Conservation (phyloP, 2,329 filamentous ascomycete genomes). For the Fusarium chlamydosporum region DNA sequence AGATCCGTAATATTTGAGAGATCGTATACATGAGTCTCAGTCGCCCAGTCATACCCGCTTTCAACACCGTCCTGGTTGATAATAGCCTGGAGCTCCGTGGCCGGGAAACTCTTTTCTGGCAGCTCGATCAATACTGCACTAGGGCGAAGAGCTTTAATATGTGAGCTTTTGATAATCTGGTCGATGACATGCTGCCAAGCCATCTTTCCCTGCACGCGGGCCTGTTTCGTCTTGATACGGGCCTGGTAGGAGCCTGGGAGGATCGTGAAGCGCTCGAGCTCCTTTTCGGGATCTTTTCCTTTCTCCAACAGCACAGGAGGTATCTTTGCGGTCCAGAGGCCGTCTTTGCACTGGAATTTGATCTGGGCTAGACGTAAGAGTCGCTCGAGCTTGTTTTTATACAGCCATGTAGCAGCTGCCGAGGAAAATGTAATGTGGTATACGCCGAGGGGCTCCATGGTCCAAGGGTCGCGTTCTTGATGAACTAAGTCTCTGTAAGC, state of each 20-base stretch:
- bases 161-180: slow-evolving; percentile 43
- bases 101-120: slow-evolving; percentile 51
- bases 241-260: slow-evolving; percentile 47
- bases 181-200: slow-evolving; percentile 50
- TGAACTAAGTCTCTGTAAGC: slow-evolving; percentile 61
- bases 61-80: slow-evolving; percentile 30
- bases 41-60: slow-evolving; percentile 33
- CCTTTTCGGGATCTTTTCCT: slow-evolving; percentile 33
- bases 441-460: slow-evolving; percentile 72
- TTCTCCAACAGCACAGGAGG: slow-evolving; percentile 47
- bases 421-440: slow-evolving; percentile 80
- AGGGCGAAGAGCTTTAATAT: slow-evolving; percentile 45
- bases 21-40: slow-evolving; percentile 27
- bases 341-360: slow-evolving; percentile 45
- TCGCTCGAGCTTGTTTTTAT: slow-evolving; percentile 61
- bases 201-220: slow-evolving; percentile 42
- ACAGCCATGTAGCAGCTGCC: slow-evolving; percentile 70
- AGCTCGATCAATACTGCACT: slow-evolving; percentile 53
- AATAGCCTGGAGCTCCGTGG: slow-evolving; percentile 34
- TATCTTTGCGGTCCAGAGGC: slow-evolving; percentile 52
- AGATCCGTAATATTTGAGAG: slow-evolving; percentile 23
- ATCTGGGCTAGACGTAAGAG: slow-evolving; percentile 53
- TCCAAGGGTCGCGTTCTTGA: slow-evolving; percentile 73
- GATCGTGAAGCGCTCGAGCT: slow-evolving; percentile 52
- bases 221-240: slow-evolving; percentile 26